Conservation (phyloP, 495 filamentous ascomycete species). For the Evernia prunastri region DNA sequence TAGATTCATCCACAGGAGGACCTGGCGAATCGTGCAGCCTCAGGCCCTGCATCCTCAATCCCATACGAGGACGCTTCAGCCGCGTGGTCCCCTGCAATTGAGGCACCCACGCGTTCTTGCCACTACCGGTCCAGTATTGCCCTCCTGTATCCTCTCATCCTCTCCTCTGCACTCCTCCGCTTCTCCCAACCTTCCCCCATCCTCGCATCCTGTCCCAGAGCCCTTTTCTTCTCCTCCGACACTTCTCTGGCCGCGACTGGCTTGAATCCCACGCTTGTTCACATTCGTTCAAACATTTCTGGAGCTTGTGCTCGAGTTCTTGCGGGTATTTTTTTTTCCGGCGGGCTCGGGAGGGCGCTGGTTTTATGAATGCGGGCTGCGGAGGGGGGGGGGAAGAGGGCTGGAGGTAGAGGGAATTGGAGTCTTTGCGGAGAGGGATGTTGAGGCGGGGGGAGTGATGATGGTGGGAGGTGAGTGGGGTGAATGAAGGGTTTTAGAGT, state of each 20-base stretch:
- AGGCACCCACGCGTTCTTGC: neutral
- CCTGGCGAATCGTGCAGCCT: neutral
- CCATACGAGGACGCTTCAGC: neutral
- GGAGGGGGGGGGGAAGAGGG: neutral
- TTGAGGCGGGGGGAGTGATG: neutral
- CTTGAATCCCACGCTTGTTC: constrained; percentile 53
- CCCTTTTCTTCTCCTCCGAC: constrained; percentile 54
- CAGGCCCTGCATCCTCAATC: neutral
- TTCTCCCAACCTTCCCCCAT: constrained; percentile 6
- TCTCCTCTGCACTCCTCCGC: neutral
- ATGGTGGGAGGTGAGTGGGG: neutral
- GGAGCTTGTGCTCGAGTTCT: constrained; percentile 60
- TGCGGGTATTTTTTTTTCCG: constrained; percentile 71
- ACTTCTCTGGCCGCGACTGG: constrained; percentile 57
- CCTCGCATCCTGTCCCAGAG: constrained; percentile 34
- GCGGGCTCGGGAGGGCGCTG: constrained; percentile 69
- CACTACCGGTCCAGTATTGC: neutral
- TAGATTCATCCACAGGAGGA: neutral
- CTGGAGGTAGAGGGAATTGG: neutral
- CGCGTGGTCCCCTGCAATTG: neutral
- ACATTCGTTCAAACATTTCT: too few relatives aligned
- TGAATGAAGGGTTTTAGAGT: neutral
- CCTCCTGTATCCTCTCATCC: neutral
- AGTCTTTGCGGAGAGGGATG: neutral
- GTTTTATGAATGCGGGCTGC: constrained; percentile 51